Base-by-base conservation (phyloP, 306 rosid genomes). In the Ammopiptanthus mongolicus region DNA sequence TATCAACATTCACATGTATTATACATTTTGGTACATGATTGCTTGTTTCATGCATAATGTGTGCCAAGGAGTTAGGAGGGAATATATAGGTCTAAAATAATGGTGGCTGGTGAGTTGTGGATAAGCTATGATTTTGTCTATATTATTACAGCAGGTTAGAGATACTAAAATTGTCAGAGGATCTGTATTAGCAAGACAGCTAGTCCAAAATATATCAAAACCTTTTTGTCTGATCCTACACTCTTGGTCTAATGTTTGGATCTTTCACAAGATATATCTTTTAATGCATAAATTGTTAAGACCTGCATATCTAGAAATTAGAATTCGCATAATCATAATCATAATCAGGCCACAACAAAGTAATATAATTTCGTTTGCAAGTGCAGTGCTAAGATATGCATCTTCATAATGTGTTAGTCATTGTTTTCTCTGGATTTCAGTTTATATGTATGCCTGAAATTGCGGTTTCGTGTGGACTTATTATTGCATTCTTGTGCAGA, bases 401-500 rank as follows among this genome's bases (percentile, higher is more conserved):
- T 76, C 68, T 52, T 76, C 60, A 19, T 65, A 18, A 23, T 60
- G 56, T 41, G 6, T 50, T 22, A 12, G 22, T 31, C 36, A 8
- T 34, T 62, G 69, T 47, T 60, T 29, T 39, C 19, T 7, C 63
- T 60, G 59, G 42, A 33, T 53, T 77, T 51, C 17, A 41, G 39
- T 48, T 55, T 75, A 4, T 80, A 61, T 34, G 5, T 39, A 18
- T 69, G 48, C 41, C 74, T 69, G 56, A 53, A 74, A 61, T 65
- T 39, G 63, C 39, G 25, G 65, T 78, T 76, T 50, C 74, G 51
- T 51, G 22, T 70, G 73, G 34, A 59, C 83, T 87, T 63, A 76
- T 73, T 70, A 36, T 78, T 87, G 80, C 71, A 46, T 80, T 69
- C 76, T 61, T 86, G 70, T 91, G 96, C 96, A 95, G 99, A 95